These are phyloP conservation scores for Nicotiana noctiflora DNA, from an alignment of 257 asterid species.

Conservation along the genomic window DNA sequence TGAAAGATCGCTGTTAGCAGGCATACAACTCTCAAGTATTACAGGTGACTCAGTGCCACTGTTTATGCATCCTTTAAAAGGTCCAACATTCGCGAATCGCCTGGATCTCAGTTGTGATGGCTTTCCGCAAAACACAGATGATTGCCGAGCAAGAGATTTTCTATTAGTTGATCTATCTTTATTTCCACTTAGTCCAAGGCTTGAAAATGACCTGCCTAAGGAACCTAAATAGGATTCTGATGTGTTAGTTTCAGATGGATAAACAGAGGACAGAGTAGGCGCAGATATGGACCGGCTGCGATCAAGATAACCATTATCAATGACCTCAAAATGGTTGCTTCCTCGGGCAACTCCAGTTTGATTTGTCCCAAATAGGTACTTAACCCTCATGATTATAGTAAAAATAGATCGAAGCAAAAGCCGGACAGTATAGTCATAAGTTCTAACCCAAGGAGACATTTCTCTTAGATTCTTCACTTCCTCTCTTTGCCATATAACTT, in stretches of 20 bases:
- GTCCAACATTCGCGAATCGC: slow-evolving; percentile 39
- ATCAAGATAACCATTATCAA: slow-evolving; percentile 27
- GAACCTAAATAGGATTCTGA: slow-evolving; percentile 25
- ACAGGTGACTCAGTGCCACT: slow-evolving; percentile 49
- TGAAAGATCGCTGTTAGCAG: slow-evolving; percentile 34
- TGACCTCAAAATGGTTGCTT: slow-evolving; percentile 14
- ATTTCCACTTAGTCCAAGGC: slow-evolving; percentile 40
- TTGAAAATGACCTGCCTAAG: slow-evolving; percentile 74
- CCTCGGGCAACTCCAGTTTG: slow-evolving; percentile 25
- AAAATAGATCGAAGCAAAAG: slow-evolving; percentile 62
- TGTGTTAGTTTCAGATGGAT: slow-evolving; percentile 34
- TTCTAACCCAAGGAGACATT: slow-evolving; percentile 76
- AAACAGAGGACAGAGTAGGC: slow-evolving; percentile 32
- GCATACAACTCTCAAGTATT: slow-evolving; percentile 26
- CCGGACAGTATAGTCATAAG: slow-evolving; percentile 57
- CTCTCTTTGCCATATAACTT: slow-evolving; percentile 69
- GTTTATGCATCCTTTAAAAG: slow-evolving; percentile 57
- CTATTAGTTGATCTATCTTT: slow-evolving; percentile 38
- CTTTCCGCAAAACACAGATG: slow-evolving; percentile 35
- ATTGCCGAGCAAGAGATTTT: slow-evolving; percentile 30
- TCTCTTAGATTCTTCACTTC: slow-evolving; percentile 82
- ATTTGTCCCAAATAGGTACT: slow-evolving; percentile 33
- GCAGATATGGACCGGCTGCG: slow-evolving; percentile 48
- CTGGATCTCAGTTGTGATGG: slow-evolving; percentile 25
- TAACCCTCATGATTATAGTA: slow-evolving; percentile 55